Base-by-base conservation (phyloP, 768 basidiomycete genomes). In the Suillus hirtellus region DNA sequence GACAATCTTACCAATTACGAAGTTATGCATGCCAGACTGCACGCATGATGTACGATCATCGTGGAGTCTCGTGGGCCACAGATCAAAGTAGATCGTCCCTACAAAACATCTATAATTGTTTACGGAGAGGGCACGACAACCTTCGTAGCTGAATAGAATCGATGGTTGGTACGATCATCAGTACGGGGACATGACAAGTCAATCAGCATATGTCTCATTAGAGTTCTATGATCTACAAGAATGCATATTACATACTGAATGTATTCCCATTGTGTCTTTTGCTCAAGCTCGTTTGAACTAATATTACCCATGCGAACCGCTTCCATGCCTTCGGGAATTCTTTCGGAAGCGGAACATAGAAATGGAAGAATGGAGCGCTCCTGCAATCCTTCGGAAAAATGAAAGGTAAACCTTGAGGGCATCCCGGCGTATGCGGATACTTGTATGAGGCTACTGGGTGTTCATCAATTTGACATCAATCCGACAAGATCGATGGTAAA, bases 221-320 rank as follows among this genome's bases (percentile, higher is more conserved):
- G 55, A 38, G 10, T 6, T 21, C 21, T 12, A 55, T 2, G 14
- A 3, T 38, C n/a, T 37, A 38, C 5, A 58, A 27, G 10, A 58
- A 19, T 56, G 38, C 38, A 15, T 58, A 58, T 58, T 58, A 58
- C 56, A 58, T 58, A 58, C 56, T 53, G 31, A n/a, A 12, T 7
- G 34, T 12, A 19, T 27, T 49, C 47, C 24, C 35, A 55, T 31
- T 31, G 31, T 31, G 31, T 56, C 40, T 34, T 56, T 56, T 34
- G 8, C 12, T 24, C 55, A 17, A 40, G 14, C 37, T 27, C 17
- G 35, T 10, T 27, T 40, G 21, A 58, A 38, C 19, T 10, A 27
- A 24, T 10, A 27, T 27, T 14, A 55, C 12, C 52, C 12, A 38
- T 21, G 37, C 9, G 37, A 21, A 27, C 24, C 40, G 24, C 55